Evolutionary conservation across 176 grass and related monocot species (phyloP).

Genomic region (Metroxylon sagu): DNA sequence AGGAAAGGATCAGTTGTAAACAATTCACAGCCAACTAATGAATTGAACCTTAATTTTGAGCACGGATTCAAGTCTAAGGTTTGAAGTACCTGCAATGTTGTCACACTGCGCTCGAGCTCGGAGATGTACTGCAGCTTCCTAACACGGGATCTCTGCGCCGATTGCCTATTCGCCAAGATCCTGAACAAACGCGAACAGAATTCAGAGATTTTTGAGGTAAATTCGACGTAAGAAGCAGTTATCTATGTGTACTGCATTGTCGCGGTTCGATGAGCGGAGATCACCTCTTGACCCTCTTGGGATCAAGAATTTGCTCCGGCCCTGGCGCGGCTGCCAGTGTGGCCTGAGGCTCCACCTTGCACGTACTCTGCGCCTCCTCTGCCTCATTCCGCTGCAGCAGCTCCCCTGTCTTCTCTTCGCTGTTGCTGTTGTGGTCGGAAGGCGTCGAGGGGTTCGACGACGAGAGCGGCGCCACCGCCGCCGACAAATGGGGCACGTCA

Average conservation of each 20-base stretch:
- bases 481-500: constrained; percentile 21
- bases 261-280: constrained; percentile 1
- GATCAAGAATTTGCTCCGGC: constrained; percentile 35
- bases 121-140: constrained; percentile 96
- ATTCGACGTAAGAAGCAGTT: not conserved
- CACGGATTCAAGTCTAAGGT: not conserved
- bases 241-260: constrained; percentile 12
- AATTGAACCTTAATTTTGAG: not conserved
- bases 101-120: constrained; percentile 89
- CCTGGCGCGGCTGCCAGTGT: not conserved
- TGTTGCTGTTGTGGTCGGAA: constrained; percentile 14
- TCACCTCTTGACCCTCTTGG: constrained; percentile 86
- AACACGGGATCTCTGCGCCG: constrained; percentile 89
- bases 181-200: constrained; percentile 26
- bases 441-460: not conserved
- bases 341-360: constrained; percentile 36
- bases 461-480: constrained; percentile 11
- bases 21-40: not conserved
- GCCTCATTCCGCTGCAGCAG: constrained; percentile 14
- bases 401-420: constrained; percentile 21
- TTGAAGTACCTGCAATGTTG: constrained; percentile 61
- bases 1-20: not conserved
- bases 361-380: constrained; percentile 38
- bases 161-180: constrained; percentile 94
- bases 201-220: constrained; percentile 1